phyloP scores from a whole-genome alignment of 2,329 filamentous ascomycete genomes.

The Cladosporium sp. region DNA sequence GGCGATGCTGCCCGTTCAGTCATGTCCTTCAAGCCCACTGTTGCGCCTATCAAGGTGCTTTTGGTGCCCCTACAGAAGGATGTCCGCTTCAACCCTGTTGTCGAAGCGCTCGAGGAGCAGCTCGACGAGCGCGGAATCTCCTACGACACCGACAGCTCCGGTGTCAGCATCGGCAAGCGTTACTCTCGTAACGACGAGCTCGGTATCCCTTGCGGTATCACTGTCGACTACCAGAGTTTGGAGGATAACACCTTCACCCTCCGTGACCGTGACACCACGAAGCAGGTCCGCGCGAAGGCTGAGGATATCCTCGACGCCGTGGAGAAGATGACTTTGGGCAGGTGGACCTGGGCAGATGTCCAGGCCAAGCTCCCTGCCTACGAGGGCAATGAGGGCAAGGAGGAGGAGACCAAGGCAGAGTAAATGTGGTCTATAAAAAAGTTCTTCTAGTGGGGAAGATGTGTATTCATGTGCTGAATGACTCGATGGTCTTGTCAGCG shows the following conservation, averaged over 20 bases:
- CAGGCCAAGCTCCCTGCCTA: constrained; percentile 77
- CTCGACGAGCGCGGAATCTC: constrained; percentile 74
- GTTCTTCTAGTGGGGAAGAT: background rate
- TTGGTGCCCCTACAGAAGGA: constrained; percentile 85
- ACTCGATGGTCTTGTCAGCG: background rate
- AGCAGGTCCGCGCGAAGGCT: constrained; percentile 80
- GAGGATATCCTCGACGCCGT: constrained; percentile 75
- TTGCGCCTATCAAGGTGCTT: constrained; percentile 94
- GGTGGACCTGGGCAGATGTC: constrained; percentile 66
- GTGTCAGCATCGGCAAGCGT: constrained; percentile 88
- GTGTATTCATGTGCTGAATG: background rate
- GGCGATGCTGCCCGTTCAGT: constrained; percentile 81
- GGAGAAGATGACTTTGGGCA: constrained; percentile 58
- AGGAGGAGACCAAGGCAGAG: constrained; percentile 40
- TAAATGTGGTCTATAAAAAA: background rate
- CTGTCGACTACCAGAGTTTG: constrained; percentile 91
- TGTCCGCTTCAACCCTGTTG: constrained; percentile 71
- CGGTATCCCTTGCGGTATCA: constrained; percentile 89
- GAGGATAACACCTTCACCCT: constrained; percentile 84
- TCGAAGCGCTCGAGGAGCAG: constrained; percentile 67
- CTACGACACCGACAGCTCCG: constrained; percentile 83
- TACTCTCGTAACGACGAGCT: constrained; percentile 94
- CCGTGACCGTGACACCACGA: constrained; percentile 83
- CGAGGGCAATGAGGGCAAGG: constrained; percentile 76
- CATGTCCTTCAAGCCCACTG: constrained; percentile 67